Base-by-base conservation (phyloP, 2,329 filamentous ascomycete genomes). In the Diaporthe ilicicola region DNA sequence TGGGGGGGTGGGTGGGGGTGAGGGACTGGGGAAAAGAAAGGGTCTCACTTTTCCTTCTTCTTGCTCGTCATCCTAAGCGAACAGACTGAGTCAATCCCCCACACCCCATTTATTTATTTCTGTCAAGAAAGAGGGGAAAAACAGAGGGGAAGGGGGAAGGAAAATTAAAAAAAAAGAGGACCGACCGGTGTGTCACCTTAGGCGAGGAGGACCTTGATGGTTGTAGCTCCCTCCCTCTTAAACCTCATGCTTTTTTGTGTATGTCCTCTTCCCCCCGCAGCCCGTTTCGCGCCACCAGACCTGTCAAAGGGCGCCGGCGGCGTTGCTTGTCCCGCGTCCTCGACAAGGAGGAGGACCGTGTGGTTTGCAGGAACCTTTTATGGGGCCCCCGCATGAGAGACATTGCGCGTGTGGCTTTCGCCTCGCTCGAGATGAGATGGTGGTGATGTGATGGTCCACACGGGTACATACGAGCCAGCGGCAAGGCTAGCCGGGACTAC, bases 161-260 rank as follows among this genome's bases (percentile, higher is more conserved):
- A n/a, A n/a, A n/a, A n/a, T n/a, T n/a, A n/a, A n/a, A n/a, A n/a
- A n/a, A n/a, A n/a, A n/a, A n/a, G n/a, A n/a, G n/a, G n/a, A n/a
- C n/a, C n/a, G n/a, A n/a, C n/a, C n/a, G n/a, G n/a, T 17, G 22
- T 15, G 17, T 27, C 54, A n/a, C 19, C 32, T 12, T 12, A 42
- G 7, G n/a, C n/a, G 32, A 34, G 27, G 19, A 34, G 59, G 46
- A 62, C 59, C 59, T 27, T 62, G 59, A 62, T 62, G 59, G 59
- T 7, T 13, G 17, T 15, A 4, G 42, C 56, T n/a, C n/a, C n/a
- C n/a, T n/a, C n/a, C n/a, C n/a, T n/a, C n/a, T n/a, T n/a, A n/a
- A n/a, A 48, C 9, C 15, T 32, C 13, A 37, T 62, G 42, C 27
- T 24, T 50, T 50, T 24, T 62, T 15, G 15, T 46, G 19, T 24